These are phyloP conservation scores for Xanthoparmelia taractica DNA, from an alignment of 495 filamentous ascomycete genomes.

Conservation along the genomic window DNA sequence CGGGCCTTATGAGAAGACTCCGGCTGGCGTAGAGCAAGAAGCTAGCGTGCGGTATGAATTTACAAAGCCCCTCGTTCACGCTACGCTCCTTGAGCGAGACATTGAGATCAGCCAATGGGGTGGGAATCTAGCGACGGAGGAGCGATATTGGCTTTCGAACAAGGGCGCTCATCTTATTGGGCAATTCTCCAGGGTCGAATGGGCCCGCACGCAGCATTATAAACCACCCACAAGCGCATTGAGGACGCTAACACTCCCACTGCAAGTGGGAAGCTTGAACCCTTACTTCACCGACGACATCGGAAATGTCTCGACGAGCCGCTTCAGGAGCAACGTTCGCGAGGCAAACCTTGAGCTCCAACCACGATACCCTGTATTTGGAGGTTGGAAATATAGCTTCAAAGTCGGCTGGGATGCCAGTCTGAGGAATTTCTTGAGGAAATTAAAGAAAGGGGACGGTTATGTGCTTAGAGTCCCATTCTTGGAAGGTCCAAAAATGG, in stretches of 20 bases:
- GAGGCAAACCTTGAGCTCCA: constrained; percentile 82
- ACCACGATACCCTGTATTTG: constrained; percentile 88
- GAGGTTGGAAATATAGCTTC: constrained; percentile 96
- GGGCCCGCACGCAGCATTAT: constrained; percentile 68
- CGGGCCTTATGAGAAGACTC: constrained; percentile 68
- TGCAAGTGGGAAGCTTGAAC: constrained; percentile 67
- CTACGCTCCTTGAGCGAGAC: constrained; percentile 71
- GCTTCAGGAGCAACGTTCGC: constrained; percentile 64
- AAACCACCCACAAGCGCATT: constrained; percentile 67
- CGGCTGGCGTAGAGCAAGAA: constrained; percentile 63
- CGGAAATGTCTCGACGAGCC: constrained; percentile 91
- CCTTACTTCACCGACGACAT: constrained; percentile 96
- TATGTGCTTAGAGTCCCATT: constrained; percentile 95
- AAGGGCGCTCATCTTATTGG: constrained; percentile 72
- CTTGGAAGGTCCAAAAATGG: constrained; percentile 78
- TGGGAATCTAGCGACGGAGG: constrained; percentile 88
- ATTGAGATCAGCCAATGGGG: constrained; percentile 97
- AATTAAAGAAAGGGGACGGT: constrained; percentile 47
- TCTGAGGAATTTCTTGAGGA: constrained; percentile 64
- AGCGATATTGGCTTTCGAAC: constrained; percentile 85
- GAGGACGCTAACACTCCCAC: constrained; percentile 71
- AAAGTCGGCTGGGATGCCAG: constrained; percentile 90
- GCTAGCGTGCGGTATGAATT: constrained; percentile 86
- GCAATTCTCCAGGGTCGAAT: constrained; percentile 82
- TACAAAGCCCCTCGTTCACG: constrained; percentile 79